phyloP scores from a whole-genome alignment of 805 yeast species.

The Ogataea pini region DNA sequence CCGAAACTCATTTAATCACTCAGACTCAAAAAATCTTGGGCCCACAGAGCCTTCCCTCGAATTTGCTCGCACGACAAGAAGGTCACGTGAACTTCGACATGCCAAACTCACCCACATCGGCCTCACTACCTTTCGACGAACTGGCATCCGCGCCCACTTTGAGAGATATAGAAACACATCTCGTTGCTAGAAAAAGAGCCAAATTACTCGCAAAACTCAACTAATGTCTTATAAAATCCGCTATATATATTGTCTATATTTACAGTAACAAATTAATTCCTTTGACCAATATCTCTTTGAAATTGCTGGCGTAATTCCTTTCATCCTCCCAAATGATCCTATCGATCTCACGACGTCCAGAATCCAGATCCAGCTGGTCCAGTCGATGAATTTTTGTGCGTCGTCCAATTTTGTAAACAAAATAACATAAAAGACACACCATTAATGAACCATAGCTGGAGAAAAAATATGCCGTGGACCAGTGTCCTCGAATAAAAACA shows the following conservation, averaged over 20 bases:
- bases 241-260: constrained; percentile 17
- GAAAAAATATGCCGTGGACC: constrained; percentile 52
- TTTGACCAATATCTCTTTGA: constrained; percentile 33
- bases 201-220: constrained; percentile 44
- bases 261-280: constrained; percentile 19
- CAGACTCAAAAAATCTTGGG: constrained; percentile 9
- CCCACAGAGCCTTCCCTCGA: constrained; percentile 29
- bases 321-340: constrained; percentile 81
- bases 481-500: constrained; percentile 47
- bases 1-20: constrained; percentile 13
- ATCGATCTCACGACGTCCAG: constrained; percentile 84
- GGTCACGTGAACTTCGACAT: neutral
- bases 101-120: constrained; percentile 3
- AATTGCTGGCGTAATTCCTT: constrained; percentile 34
- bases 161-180: constrained; percentile 44
- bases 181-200: constrained; percentile 46
- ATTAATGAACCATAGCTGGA: constrained; percentile 56
- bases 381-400: constrained; percentile 67
- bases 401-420: constrained; percentile 53
- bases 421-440: constrained; percentile 44
- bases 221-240: constrained; percentile 16
- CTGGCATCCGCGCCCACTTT: constrained; percentile 34
- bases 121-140: constrained; percentile 26
- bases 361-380: constrained; percentile 77
- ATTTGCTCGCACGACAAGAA: constrained; percentile 25